Evolutionary conservation across 75 land plant species (phyloP).

Genomic region (Pinus tabuliformis): DNA sequence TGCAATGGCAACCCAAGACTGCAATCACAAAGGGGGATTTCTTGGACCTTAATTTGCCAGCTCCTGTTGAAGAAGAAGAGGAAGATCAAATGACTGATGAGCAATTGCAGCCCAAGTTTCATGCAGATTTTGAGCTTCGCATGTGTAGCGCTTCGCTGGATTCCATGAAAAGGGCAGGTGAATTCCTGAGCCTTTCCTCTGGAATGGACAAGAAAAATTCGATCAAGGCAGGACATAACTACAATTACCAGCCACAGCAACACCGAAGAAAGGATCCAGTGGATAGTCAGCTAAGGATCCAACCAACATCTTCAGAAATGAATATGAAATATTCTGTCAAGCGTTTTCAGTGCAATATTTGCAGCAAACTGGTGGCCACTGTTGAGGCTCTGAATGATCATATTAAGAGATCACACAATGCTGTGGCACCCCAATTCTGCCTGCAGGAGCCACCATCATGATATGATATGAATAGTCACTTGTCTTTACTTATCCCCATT

Average conservation of each 20-base stretch:
- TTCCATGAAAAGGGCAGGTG: neutral
- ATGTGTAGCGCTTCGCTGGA: neutral
- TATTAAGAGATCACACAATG: neutral
- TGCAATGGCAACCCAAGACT: neutral
- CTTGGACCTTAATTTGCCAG: slow-evolving; percentile 19
- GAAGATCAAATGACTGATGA: neutral
- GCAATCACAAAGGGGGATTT: neutral
- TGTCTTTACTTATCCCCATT: neutral
- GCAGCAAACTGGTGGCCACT: neutral
- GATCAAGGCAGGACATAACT: neutral
- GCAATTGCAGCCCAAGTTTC: neutral
- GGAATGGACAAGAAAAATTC: neutral
- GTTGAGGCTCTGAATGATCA: slow-evolving; percentile 1
- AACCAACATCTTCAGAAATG: no score
- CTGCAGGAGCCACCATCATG: neutral
- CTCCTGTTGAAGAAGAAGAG: slow-evolving; percentile 20
- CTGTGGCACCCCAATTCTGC: neutral
- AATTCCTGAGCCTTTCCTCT: neutral
- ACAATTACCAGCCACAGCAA: neutral
- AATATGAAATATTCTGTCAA: neutral
- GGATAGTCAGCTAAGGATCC: no score
- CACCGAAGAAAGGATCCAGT: neutral
- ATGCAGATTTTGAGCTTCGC: neutral
- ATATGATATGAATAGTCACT: no score
- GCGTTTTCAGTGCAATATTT: neutral